These are phyloP conservation scores for Trametes gibbosa DNA, from an alignment of 768 basidiomycete species.

Conservation along the genomic window DNA sequence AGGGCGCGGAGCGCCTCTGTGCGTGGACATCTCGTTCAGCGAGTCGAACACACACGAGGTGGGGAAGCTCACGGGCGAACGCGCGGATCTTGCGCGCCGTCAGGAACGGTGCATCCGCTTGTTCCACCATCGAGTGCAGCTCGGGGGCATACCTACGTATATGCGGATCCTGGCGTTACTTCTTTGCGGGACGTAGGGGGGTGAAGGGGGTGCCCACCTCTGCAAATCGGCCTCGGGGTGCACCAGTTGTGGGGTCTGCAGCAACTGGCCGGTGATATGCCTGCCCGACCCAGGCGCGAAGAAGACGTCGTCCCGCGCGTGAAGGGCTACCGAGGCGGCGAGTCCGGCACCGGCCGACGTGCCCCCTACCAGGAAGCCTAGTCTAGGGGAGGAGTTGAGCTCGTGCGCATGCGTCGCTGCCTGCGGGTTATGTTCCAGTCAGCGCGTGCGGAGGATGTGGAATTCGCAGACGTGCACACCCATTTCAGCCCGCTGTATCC, in stretches of 20 bases:
- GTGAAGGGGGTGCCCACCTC: constrained; percentile 7
- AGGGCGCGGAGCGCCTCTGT: background rate
- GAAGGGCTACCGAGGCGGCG: constrained; percentile 22
- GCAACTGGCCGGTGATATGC: constrained; percentile 26
- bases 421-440: background rate
- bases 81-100: constrained; percentile 3
- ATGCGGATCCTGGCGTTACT: background rate
- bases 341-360: constrained; percentile 23
- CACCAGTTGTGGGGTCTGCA: constrained; percentile 23
- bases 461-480: constrained; percentile 7
- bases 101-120: constrained; percentile 8
- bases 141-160: background rate
- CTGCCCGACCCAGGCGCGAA: constrained; percentile 6
- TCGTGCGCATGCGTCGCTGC: background rate
- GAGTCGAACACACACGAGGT: background rate
- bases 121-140: constrained; percentile 1
- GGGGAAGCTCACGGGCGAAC: background rate
- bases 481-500: constrained; percentile 22
- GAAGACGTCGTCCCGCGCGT: constrained; percentile 23
- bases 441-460: background rate
- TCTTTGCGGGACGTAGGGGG: background rate
- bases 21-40: background rate
- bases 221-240: constrained; percentile 20
- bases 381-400: constrained; percentile 10
- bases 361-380: constrained; percentile 26